phyloP scores from a whole-genome alignment of 2,329 filamentous ascomycete genomes.

The Alternaria brassicae region DNA sequence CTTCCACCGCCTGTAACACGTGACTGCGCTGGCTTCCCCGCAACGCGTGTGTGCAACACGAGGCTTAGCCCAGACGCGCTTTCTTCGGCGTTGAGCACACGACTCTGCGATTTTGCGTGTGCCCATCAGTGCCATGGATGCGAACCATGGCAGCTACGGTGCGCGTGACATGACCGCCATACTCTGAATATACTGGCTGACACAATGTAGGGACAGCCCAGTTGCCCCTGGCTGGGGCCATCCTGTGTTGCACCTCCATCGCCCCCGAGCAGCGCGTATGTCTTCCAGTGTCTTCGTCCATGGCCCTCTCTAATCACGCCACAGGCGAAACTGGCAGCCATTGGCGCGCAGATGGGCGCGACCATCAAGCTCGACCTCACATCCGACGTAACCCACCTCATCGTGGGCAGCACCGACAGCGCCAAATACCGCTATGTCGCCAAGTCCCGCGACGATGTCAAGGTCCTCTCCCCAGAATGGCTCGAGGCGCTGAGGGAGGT shows the following conservation, averaged over 20 bases:
- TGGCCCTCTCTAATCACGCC: slow-evolving; percentile 7
- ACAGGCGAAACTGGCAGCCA: slow-evolving; percentile 64
- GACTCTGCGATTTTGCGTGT: slow-evolving; percentile 25
- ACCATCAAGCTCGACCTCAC: slow-evolving; percentile 89
- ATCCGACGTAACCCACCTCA: slow-evolving; percentile 92
- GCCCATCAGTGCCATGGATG: slow-evolving; percentile 34
- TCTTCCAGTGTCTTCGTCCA: not conserved
- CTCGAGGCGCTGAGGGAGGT: slow-evolving; percentile 77
- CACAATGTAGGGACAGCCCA: slow-evolving; percentile 39
- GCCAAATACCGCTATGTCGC: slow-evolving; percentile 96
- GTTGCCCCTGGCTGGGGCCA: slow-evolving; percentile 63
- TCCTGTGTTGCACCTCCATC: slow-evolving; percentile 89
- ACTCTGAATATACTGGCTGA: slow-evolving; percentile 18
- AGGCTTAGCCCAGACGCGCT: slow-evolving; percentile 23
- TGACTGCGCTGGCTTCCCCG: slow-evolving; percentile 21
- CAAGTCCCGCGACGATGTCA: slow-evolving; percentile 83
- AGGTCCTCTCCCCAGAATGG: slow-evolving; percentile 82
- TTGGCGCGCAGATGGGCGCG: slow-evolving; percentile 83
- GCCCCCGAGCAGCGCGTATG: slow-evolving; percentile 76
- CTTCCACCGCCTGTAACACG: slow-evolving; percentile 5
- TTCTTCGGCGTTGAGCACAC: slow-evolving; percentile 22
- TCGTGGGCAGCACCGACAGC: slow-evolving; percentile 88
- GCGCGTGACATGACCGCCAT: slow-evolving; percentile 3
- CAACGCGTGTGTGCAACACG: slow-evolving; percentile 20
- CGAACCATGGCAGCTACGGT: slow-evolving; percentile 40